phyloP scores from a whole-genome alignment of 371 early-diverging fungal species.

The Mucor plumbeus region DNA sequence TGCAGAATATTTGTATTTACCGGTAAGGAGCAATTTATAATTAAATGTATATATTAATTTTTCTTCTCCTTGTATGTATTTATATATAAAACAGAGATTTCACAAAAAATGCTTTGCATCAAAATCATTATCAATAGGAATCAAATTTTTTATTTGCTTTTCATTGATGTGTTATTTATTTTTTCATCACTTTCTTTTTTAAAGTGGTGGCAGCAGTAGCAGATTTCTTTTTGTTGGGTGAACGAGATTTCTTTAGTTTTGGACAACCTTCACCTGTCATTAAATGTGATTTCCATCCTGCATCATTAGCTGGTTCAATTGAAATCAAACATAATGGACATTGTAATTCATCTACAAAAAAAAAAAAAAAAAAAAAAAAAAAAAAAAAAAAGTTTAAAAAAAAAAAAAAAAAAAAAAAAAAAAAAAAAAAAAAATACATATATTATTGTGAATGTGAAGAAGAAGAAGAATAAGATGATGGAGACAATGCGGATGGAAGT shows the following conservation, averaged over 20 bases:
- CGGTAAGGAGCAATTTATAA: not conserved
- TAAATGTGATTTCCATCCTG: slow-evolving; percentile 72
- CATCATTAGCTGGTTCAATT: slow-evolving; percentile 63
- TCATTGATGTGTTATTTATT: not conserved
- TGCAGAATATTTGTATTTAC: slow-evolving; percentile 5
- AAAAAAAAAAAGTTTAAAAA: too few species aligned
- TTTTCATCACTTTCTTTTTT: not conserved
- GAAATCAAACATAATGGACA: slow-evolving; percentile 72
- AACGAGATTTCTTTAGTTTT: slow-evolving; percentile 25
- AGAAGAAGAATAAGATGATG: too few species aligned
- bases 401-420: too few species aligned
- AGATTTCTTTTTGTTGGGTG: slow-evolving; percentile 9
- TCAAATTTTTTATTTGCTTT: not conserved
- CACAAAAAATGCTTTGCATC: not conserved
- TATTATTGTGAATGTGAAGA: too few species aligned
- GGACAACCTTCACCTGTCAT: slow-evolving; percentile 62
- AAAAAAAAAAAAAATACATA: too few species aligned
- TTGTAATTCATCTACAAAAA: slow-evolving; percentile 35
- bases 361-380: too few species aligned
- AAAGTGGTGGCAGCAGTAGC: not conserved
- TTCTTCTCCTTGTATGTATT: too few species aligned
- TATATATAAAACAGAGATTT: not conserved
- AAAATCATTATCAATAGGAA: not conserved
- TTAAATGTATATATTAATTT: not conserved
- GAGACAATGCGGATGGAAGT: too few species aligned